Conservation (phyloP, 2,329 filamentous ascomycete genomes). For the Ascochyta pisi region DNA sequence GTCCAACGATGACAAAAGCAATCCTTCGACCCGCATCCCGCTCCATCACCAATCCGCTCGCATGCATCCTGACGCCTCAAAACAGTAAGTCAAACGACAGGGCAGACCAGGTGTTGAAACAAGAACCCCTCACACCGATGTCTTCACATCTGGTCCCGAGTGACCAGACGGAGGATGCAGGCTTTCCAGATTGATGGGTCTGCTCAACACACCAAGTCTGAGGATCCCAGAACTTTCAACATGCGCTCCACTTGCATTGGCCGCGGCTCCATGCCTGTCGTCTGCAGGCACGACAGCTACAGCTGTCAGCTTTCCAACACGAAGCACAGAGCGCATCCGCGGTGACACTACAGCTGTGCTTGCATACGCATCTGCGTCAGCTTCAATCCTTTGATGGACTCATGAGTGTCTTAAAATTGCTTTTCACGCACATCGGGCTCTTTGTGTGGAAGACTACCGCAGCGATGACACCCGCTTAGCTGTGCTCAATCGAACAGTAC, state of each 20-base stretch:
- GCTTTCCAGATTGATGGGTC: not conserved
- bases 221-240: not conserved
- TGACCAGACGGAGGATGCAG: not conserved
- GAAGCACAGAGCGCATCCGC: constrained; percentile 1
- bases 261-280: not conserved
- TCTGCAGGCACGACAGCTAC: constrained; percentile 1
- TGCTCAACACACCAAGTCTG: not conserved
- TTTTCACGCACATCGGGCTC: not conserved
- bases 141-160: constrained; percentile 5
- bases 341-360: constrained; percentile 2
- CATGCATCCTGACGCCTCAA: not conserved
- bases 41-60: constrained; percentile 6
- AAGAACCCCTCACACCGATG: not conserved
- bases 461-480: constrained; percentile 1
- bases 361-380: constrained; percentile 3
- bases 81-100: not conserved
- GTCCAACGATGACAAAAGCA: constrained; percentile 11
- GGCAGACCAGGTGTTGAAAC: constrained; percentile 11
- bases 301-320: constrained; percentile 2
- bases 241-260: not conserved
- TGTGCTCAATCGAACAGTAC: not conserved
- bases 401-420: constrained; percentile 1
- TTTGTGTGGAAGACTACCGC: constrained; percentile 5
- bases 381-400: not conserved
- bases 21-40: not conserved